Evolutionary conservation across 1,284 basidiomycete genomes (phyloP), one percentile per base, ranked within the genome.

Genomic region (Puccinia polysora): DNA sequence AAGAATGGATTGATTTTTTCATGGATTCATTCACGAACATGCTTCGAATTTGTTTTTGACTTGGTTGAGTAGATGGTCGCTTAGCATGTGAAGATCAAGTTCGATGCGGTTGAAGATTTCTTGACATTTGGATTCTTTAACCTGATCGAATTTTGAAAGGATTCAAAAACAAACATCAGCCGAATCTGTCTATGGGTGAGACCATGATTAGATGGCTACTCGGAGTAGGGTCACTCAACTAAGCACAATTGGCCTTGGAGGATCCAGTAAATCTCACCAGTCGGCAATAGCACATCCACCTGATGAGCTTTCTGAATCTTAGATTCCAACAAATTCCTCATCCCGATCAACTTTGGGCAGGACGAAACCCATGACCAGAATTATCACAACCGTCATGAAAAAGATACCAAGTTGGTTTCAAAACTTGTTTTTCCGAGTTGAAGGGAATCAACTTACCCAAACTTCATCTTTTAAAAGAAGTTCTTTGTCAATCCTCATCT

Each of bases 261-360:
- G 32, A 56, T 56, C 53, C 53, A 56, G 32, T 34, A 56, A n/a
- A 56, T 56, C 53, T n/a, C 38, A 6, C 53, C 53, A 4, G 53
- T 20, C 5, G 53, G 53, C 14, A 56, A n/a, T 12, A 56, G 53
- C 4, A 56, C 53, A 56, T 56, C 53, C 53, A 56, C 32, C 23
- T 56, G 53, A 36, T 56, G 53, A 7, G 34, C 53, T 34, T 56
- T 56, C 38, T 36, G 53, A 34, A 56, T 56, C 30, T 56, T 56
- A 8, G 53, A 56, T 56, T 56, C 53, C 14, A 56, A 14, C 15
- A 56, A 34, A 56, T 56, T 56, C 53, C 32, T 56, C 32, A 56
- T 34, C 25, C 38, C 53, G 23, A 56, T 56, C 53, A 56, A 56
- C 53, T 56, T n/a, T n/a, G n/a, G n/a, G n/a, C n/a, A n/a, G n/a